These are phyloP conservation scores for Mortierella claussenii DNA, from an alignment of 192 early-diverging fungal species.

Conservation along the genomic window DNA sequence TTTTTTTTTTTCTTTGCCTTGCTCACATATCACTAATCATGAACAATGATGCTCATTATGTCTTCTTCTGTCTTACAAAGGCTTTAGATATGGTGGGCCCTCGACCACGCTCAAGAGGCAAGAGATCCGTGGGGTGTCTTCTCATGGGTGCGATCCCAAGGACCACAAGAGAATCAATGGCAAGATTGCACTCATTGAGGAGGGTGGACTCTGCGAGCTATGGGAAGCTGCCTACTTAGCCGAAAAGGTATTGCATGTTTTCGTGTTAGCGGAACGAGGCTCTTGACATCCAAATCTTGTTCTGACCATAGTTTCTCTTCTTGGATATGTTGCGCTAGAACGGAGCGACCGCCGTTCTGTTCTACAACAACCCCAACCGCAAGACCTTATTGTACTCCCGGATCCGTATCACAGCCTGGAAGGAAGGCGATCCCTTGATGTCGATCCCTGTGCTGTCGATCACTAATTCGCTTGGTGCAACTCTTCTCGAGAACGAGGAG, in stretches of 20 bases:
- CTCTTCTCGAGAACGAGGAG: slow-evolving; percentile 49
- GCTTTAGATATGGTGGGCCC: slow-evolving; percentile 69
- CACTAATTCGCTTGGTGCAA: slow-evolving; percentile 64
- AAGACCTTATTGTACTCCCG: slow-evolving; percentile 61
- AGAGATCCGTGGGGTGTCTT: slow-evolving; percentile 51
- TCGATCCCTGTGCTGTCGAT: slow-evolving; percentile 68
- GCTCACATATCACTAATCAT: too few relatives aligned
- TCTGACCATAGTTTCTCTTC: not conserved
- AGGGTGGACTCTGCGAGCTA: slow-evolving; percentile 54
- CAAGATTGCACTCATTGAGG: slow-evolving; percentile 64
- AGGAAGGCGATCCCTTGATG: slow-evolving; percentile 72
- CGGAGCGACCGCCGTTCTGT: slow-evolving; percentile 68
- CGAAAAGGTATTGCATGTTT: slow-evolving; percentile 59
- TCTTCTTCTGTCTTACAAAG: too few relatives aligned
- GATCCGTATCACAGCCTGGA: slow-evolving; percentile 68
- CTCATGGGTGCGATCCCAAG: slow-evolving; percentile 57
- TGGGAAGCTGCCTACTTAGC: slow-evolving; percentile 67
- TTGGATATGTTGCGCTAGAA: slow-evolving; percentile 22
- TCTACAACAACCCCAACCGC: slow-evolving; percentile 60
- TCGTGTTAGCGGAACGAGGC: too few relatives aligned
- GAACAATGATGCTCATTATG: too few relatives aligned
- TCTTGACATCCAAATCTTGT: too few relatives aligned
- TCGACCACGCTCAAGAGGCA: slow-evolving; percentile 59
- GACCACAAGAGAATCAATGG: slow-evolving; percentile 55
- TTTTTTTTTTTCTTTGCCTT: too few relatives aligned